phyloP scores from a whole-genome alignment of 345 rosid species.

The Salix caprea region DNA sequence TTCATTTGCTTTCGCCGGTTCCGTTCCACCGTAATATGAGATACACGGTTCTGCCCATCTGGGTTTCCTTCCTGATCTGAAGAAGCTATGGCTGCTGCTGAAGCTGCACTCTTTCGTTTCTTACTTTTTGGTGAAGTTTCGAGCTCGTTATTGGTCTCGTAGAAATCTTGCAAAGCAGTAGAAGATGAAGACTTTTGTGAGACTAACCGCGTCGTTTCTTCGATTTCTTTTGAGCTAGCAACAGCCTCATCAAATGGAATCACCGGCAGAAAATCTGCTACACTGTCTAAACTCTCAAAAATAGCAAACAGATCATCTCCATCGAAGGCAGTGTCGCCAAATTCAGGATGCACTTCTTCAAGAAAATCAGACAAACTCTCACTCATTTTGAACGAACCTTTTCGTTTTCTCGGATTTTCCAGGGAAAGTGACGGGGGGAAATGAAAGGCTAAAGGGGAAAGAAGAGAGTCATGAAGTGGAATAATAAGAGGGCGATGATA shows the following conservation, averaged over 20 bases:
- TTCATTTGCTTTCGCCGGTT: constrained; percentile 99
- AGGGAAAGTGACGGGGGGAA: constrained; percentile 5
- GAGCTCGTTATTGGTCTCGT: constrained; percentile 32
- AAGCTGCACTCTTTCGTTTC: constrained; percentile 30
- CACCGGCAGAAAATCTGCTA: constrained; percentile 45
- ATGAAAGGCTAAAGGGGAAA: constrained; percentile 2
- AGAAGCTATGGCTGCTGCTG: neutral
- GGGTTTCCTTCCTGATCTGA: constrained; percentile 32
- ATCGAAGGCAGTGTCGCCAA: constrained; percentile 43
- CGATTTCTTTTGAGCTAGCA: constrained; percentile 11
- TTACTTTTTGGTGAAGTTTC: constrained; percentile 41
- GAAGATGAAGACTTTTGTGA: constrained; percentile 37
- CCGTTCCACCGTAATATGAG: constrained; percentile 92
- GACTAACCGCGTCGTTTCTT: constrained; percentile 14
- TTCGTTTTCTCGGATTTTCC: constrained; percentile 6
- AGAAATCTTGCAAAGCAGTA: constrained; percentile 22
- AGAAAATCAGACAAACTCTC: constrained; percentile 44
- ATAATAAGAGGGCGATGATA: neutral
- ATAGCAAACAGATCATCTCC: constrained; percentile 76
- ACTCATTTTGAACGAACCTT: constrained; percentile 27
- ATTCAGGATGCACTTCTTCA: constrained; percentile 44
- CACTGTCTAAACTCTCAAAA: constrained; percentile 66
- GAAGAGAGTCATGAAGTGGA: constrained; percentile 2
- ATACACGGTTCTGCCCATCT: constrained; percentile 64
- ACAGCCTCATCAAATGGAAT: constrained; percentile 35